Evolutionary conservation across 1,284 basidiomycete genomes (phyloP), one percentile per base, ranked within the genome.

Genomic region (Leccinum angustisporum): DNA sequence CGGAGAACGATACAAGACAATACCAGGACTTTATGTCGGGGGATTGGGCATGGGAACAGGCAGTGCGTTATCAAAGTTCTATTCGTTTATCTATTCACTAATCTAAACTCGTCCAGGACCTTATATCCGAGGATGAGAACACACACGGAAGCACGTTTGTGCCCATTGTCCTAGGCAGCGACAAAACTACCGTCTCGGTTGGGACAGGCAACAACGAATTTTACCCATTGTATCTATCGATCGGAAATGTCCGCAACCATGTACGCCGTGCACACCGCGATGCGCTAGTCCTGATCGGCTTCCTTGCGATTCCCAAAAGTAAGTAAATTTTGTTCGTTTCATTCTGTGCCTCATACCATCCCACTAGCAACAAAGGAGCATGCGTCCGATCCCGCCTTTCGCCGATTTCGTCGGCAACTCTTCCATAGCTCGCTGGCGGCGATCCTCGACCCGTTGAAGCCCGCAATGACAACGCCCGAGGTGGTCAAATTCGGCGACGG

Each of bases 111-210:
- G 21, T 25, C 14, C 25, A 67, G 65, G 65, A 70, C 48, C 59
- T 59, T 3, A 66, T 72, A 14, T 10, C 63, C 0, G 38, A 60
- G 6, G 70, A 76, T 53, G 40, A 46, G 6, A n/a, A 46, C 1
- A 72, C 60, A 2, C 63, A 72, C 54, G 76, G 77, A 5, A 60
- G 70, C 0, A 71, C 71, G 50, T 75, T 77, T 53, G 65, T 72
- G 18, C 74, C 75, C 0, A 61, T 76, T 18, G 72, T 79, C 21
- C 57, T 76, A 1, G 72, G 77, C 1, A 77, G 75, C 52, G 73
- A 79, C 61, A 79, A 79, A 62, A 79, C 70, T 0, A 76, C 71
- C 1, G 72, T 78, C 0, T 77, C 73, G 4, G 75, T 77, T 13
- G 72, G n/a, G 21, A 65, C 64, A 3, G 55, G 64, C 2, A 33